Conservation (phyloP, 306 rosid genomes). For the Erythrophleum fordii region DNA sequence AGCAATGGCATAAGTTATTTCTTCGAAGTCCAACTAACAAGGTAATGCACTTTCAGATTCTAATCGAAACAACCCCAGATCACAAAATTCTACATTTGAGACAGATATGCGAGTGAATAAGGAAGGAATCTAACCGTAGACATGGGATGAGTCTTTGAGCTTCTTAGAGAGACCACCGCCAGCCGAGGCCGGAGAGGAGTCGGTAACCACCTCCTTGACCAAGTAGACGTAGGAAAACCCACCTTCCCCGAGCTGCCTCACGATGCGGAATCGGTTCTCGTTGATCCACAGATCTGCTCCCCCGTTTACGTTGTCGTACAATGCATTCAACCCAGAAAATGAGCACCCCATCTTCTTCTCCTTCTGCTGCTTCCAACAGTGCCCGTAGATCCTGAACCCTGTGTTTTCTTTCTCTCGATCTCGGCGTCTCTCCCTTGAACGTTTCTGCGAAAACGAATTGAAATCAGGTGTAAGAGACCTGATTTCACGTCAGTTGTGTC, state of each 20-base stretch:
- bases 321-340: constrained; percentile 87
- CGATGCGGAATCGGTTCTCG: constrained; percentile 84
- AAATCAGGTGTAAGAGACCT: constrained; percentile 62
- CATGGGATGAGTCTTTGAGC: constrained; percentile 73
- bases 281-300: constrained; percentile 97
- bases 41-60: background rate
- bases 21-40: background rate
- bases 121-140: constrained; percentile 65
- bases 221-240: constrained; percentile 85
- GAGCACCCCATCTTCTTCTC: constrained; percentile 84
- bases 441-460: constrained; percentile 6
- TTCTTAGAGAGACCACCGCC: constrained; percentile 63
- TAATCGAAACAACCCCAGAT: constrained; percentile 2
- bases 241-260: constrained; percentile 97
- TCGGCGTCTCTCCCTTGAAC: background rate
- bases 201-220: constrained; percentile 74
- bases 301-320: constrained; percentile 85
- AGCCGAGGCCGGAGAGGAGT: constrained; percentile 45
- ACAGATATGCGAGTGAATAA: background rate
- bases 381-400: background rate
- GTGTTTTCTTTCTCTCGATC: background rate
- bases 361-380: background rate
- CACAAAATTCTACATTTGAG: background rate
- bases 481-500: constrained; percentile 56
- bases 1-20: background rate